Conservation (phyloP, 1,284 basidiomycete species). For the Retiboletus flavoniger region DNA sequence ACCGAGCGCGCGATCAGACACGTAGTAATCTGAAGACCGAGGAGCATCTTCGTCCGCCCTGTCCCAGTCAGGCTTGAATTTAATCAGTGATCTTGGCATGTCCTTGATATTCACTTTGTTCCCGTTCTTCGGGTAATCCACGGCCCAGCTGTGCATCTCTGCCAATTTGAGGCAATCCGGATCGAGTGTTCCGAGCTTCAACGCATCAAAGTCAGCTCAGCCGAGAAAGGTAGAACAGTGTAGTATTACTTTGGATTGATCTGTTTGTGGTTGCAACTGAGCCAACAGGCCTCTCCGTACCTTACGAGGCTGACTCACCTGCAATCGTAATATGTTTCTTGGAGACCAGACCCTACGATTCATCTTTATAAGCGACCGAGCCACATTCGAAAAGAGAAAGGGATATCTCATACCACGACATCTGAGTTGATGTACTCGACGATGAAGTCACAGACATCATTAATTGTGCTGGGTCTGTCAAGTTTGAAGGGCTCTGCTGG, state of each 20-base stretch:
- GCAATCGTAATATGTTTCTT: conserved; percentile 72
- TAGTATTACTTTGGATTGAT: conserved; percentile 60
- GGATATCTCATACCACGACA: conserved; percentile 48
- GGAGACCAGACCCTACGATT: conserved; percentile 59
- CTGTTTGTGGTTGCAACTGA: conserved; percentile 33
- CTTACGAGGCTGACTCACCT: conserved; percentile 35
- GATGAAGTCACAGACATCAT: conserved; percentile 79
- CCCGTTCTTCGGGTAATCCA: conserved; percentile 75
- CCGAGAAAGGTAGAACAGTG: not conserved
- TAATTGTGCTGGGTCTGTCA: conserved; percentile 57
- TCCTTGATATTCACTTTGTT: conserved; percentile 56
- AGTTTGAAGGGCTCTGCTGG: conserved; percentile 42
- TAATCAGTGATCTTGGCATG: conserved; percentile 52
- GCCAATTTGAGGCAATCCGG: conserved; percentile 62
- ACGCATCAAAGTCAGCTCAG: conserved; percentile 1
- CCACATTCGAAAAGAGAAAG: not conserved
- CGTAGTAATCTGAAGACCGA: conserved; percentile 65
- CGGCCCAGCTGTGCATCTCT: conserved; percentile 63
- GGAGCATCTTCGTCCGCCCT: conserved; percentile 59
- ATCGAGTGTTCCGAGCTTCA: conserved; percentile 66
- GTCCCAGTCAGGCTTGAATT: conserved; percentile 76
- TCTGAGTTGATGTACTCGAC: conserved; percentile 83
- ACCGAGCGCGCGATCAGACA: conserved; percentile 65
- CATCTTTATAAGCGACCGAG: conserved; percentile 5
- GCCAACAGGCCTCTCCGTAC: not conserved